Conservation (phyloP, 2,329 filamentous ascomycete genomes). For the Cladosporium cucumerinum region DNA sequence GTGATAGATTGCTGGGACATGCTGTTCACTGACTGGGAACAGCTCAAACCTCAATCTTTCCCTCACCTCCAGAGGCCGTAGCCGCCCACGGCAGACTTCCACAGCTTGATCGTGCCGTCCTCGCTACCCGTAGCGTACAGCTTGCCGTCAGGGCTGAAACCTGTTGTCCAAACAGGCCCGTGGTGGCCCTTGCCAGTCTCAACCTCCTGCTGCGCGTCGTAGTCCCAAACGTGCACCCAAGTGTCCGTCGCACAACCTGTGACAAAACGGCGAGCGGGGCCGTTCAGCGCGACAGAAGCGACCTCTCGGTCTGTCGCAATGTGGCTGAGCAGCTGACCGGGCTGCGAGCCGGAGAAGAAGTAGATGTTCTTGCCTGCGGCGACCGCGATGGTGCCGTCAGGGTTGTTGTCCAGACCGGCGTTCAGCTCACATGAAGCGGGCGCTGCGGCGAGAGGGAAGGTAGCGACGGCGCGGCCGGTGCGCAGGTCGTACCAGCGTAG, state of each 20-base stretch:
- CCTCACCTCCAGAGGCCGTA: constrained; percentile 63
- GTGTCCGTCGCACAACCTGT: constrained; percentile 90
- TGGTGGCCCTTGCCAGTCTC: constrained; percentile 97
- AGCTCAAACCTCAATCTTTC: not conserved
- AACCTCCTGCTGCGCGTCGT: constrained; percentile 77
- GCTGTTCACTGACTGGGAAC: not conserved
- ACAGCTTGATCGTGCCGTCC: constrained; percentile 94
- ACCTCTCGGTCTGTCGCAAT: constrained; percentile 79
- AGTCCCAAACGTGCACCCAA: constrained; percentile 93
- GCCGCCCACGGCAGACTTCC: constrained; percentile 63
- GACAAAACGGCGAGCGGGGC: constrained; percentile 75
- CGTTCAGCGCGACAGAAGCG: constrained; percentile 84
- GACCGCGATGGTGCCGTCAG: constrained; percentile 72
- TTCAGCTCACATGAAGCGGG: constrained; percentile 93
- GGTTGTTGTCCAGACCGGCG: constrained; percentile 58
- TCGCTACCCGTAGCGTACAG: constrained; percentile 95
- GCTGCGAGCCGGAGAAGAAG: constrained; percentile 77
- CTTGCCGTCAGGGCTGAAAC: constrained; percentile 92
- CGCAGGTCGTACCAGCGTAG: constrained; percentile 93
- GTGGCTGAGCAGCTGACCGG: constrained; percentile 70
- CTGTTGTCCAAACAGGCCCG: constrained; percentile 93
- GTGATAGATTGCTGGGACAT: not conserved
- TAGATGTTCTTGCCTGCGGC: constrained; percentile 92
- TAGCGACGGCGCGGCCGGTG: constrained; percentile 68
- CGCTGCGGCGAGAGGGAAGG: constrained; percentile 74